A percentile compares a stretch with the other conserved stretches of the same genome.
Conservation (phyloP, 2,329 filamentous ascomycete species). For the Alternaria sp. region DNA sequence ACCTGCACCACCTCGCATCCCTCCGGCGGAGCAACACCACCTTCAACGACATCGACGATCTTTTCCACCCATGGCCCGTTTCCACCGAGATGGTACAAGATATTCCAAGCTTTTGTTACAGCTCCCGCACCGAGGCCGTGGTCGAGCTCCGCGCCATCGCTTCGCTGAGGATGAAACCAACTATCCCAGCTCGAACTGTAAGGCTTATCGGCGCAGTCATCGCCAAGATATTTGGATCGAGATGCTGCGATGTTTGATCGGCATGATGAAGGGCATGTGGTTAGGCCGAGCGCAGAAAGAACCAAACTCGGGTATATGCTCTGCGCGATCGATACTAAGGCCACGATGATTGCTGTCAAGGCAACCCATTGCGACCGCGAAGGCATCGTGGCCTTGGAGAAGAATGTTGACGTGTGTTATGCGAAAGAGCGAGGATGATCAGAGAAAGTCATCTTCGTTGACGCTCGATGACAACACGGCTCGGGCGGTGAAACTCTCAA, state of each 20-base stretch:
- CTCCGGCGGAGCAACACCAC: slow-evolving; percentile 53
- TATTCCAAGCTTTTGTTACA: slow-evolving; percentile 53
- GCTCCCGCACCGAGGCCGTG: slow-evolving; percentile 32
- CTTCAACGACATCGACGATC: slow-evolving; percentile 48
- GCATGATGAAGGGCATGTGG: slow-evolving; percentile 8
- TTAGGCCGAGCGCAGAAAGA: not conserved
- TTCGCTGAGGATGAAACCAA: slow-evolving; percentile 44
- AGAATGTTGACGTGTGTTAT: not conserved
- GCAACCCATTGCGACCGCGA: not conserved
- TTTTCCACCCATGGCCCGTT: slow-evolving; percentile 64
- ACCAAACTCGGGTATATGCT: not conserved
- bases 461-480: slow-evolving; percentile 1
- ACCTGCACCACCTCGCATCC: slow-evolving; percentile 62
- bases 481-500: slow-evolving; percentile 6
- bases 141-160: slow-evolving; percentile 4
- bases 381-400: slow-evolving; percentile 1
- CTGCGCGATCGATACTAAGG: slow-evolving; percentile 5
- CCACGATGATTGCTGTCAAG: slow-evolving; percentile 1
- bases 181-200: slow-evolving; percentile 43
- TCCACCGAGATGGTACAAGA: slow-evolving; percentile 61
- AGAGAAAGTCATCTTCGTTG: slow-evolving; percentile 1
- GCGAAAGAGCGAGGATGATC: not conserved
- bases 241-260: not conserved
- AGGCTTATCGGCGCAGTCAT: slow-evolving; percentile 36
- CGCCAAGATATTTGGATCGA: slow-evolving; percentile 29